A percentile compares a stretch with the other conserved stretches of the same genome.
Evolutionary conservation across 164 flowering plant genomes (phyloP).

Genomic region (Vitis amurensis): DNA sequence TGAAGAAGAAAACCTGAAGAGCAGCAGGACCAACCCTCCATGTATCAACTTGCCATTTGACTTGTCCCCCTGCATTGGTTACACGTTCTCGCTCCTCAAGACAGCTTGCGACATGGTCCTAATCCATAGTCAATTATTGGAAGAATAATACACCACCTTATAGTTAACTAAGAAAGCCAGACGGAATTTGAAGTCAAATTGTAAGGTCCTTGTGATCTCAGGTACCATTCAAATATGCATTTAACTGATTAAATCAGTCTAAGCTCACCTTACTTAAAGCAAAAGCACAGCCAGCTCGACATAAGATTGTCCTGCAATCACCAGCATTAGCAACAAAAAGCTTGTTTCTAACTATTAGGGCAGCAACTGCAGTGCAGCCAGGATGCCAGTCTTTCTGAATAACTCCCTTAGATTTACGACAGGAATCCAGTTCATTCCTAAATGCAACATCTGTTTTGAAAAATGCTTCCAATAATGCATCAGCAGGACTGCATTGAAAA

Average conservation of each 20-base stretch:
- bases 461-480: conserved; percentile 74
- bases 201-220: too few relatives aligned
- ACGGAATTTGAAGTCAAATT: too few relatives aligned
- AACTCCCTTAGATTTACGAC: conserved; percentile 45
- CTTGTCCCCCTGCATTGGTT: conserved; percentile 63
- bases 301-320: conserved; percentile 85
- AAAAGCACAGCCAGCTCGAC: conserved; percentile 62
- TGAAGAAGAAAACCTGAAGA: conserved; percentile 69
- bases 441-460: conserved; percentile 72
- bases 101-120: conserved; percentile 96
- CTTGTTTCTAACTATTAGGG: conserved; percentile 66
- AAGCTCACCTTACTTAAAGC: conserved; percentile 68
- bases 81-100: conserved; percentile 84
- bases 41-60: conserved; percentile 89
- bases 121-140: conserved; percentile 10
- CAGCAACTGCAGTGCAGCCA: conserved; percentile 82
- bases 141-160: not conserved
- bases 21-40: conserved; percentile 97
- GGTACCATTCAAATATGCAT: too few relatives aligned
- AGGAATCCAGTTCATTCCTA: conserved; percentile 56
- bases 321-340: conserved; percentile 96
- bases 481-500: conserved; percentile 57
- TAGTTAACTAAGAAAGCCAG: too few relatives aligned
- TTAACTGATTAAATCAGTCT: too few relatives aligned
- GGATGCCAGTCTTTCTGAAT: conserved; percentile 82